These are phyloP conservation scores for Melanomma pulvis-pyrius DNA, from an alignment of 495 filamentous ascomycete genomes.

Conservation along the genomic window DNA sequence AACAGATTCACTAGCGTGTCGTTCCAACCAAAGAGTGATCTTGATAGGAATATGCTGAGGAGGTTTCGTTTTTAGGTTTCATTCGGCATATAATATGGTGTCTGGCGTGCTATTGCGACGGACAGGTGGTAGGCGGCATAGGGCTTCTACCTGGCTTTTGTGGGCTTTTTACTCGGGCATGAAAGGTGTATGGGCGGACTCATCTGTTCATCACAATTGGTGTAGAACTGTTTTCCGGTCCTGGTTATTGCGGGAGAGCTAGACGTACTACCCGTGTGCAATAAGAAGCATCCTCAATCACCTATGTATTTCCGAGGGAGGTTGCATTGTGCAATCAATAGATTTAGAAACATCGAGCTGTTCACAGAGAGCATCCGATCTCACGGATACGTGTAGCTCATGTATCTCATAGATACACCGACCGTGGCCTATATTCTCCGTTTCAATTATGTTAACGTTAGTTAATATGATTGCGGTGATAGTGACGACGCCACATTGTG, in stretches of 20 bases:
- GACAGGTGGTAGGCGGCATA: neutral
- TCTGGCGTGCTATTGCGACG: conserved; percentile 12
- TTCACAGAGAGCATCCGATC: too few species aligned
- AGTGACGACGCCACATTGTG: neutral
- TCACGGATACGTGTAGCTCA: too few species aligned
- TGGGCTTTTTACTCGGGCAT: neutral
- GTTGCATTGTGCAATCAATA: too few species aligned
- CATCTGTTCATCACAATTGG: neutral
- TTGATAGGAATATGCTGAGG: neutral
- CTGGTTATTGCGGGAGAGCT: neutral
- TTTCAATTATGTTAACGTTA: too few species aligned
- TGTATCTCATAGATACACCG: too few species aligned
- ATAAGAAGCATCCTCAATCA: neutral
- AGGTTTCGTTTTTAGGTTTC: neutral
- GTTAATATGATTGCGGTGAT: neutral
- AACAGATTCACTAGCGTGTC: too few species aligned
- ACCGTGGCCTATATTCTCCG: too few species aligned
- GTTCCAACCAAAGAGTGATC: too few species aligned
- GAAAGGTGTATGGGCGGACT: neutral
- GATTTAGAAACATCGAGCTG: too few species aligned
- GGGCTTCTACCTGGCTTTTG: neutral
- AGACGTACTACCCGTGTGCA: neutral
- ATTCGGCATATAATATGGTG: conserved; percentile 5
- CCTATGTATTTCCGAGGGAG: too few species aligned
- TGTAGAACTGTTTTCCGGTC: neutral